Evolutionary conservation across 129 eudicot genomes (phyloP), one percentile per base, ranked within the genome.

Genomic region (Pseudognaphalium luteoalbum): DNA sequence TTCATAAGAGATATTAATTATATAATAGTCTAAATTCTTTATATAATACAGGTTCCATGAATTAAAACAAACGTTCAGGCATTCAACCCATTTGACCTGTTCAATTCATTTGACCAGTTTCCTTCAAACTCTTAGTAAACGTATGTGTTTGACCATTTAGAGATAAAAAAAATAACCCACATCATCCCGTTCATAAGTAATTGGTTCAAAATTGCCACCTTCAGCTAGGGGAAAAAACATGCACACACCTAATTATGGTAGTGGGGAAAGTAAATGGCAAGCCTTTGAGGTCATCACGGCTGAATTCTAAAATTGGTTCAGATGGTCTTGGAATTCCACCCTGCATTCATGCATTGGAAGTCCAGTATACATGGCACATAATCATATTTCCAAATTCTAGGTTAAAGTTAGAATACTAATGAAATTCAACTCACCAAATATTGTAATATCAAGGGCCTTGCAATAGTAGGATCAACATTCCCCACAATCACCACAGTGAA

Each of bases 401-500:
- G 34, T 41, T 39, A 73, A 72, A 66, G 71, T 57, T 54, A 16
- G 11, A 68, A 69, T 28, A 74, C 19, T 19, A 51, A 66, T 16
- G 33, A 51, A 58, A 68, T 60, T 66, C 39, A 20, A 69, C 89
- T 74, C 82, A 90, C 98, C 93, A 93, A 86, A 74, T 93, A 93
- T 72, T 90, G 91, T 88, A 93, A 82, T 68, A 93, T 87, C 68
- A 93, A 75, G 44, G 98, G 98, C 68, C 88, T 71, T 61, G 97
- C 97, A 74, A 81, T 76, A 81, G 88, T 66, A 84, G 98, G 98
- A 74, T 90, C 93, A 69, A 93, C 78, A 81, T 93, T 90, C 80
- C 98, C 98, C 76, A 93, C 98, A 28, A 93, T 84, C 73, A 88
- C 96, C 57, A 90, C 88, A 44, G 97, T 93, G 85, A 93, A 93